Evolutionary conservation across 805 yeast genomes (phyloP).

Genomic region (Kazachstania psychrophila): DNA sequence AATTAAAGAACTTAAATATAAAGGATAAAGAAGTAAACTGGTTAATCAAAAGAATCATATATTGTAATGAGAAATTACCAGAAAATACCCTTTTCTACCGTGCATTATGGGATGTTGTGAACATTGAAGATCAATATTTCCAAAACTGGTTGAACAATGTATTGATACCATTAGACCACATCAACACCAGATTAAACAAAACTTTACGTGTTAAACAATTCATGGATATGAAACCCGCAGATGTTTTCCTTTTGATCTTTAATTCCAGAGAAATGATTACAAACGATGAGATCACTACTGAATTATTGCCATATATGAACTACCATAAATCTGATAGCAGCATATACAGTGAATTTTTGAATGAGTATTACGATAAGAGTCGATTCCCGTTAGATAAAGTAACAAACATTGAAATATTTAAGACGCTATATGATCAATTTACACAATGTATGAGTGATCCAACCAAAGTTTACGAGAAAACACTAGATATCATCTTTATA

Average conservation of each 20-base stretch:
- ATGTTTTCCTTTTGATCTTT: conserved; percentile 12
- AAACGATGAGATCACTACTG: conserved; percentile 8
- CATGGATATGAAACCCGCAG: conserved; percentile 5
- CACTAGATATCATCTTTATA: conserved; percentile 16
- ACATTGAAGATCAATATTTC: conserved; percentile 4
- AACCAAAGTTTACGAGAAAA: conserved; percentile 2
- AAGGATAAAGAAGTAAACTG: conserved; percentile 9
- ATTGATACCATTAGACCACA: conserved; percentile 25
- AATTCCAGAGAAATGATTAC: neutral
- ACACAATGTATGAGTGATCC: neutral
- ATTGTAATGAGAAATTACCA: conserved; percentile 16
- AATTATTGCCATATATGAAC: conserved; percentile 18
- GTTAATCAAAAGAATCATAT: conserved; percentile 20
- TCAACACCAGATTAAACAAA: conserved; percentile 10
- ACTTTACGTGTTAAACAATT: conserved; percentile 17
- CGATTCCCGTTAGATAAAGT: conserved; percentile 12
- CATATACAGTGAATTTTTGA: conserved; percentile 11
- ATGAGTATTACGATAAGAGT: conserved; percentile 8
- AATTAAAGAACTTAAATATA: conserved; percentile 6
- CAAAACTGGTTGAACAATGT: conserved; percentile 23
- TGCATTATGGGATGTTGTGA: conserved; percentile 17
- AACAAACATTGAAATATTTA: conserved; percentile 14
- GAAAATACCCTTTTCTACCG: conserved; percentile 14
- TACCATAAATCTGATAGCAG: conserved; percentile 3
- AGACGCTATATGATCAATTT: conserved; percentile 5